Conservation (phyloP, 768 basidiomycete species). For the Russula earlei region DNA sequence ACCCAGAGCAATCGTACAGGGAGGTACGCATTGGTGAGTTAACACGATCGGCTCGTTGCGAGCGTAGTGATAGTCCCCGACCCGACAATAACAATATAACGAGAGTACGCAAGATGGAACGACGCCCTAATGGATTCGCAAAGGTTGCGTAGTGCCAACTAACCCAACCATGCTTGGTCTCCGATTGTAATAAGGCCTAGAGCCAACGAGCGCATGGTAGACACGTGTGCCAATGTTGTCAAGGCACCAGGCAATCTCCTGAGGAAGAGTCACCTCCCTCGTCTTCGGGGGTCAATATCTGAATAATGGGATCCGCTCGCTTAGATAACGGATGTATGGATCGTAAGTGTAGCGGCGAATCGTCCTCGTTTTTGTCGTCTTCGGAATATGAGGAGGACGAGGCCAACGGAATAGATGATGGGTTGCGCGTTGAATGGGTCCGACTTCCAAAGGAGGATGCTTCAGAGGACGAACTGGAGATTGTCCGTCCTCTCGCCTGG, state of each 20-base stretch:
- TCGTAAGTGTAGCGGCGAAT: background rate
- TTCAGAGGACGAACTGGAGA: conserved; percentile 14
- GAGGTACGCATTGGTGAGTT: no score
- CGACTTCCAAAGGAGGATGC: background rate
- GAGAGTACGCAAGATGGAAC: background rate
- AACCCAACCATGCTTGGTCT: no score
- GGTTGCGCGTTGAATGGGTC: background rate
- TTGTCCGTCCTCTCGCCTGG: conserved; percentile 5
- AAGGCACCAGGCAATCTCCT: background rate
- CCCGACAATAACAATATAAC: no score
- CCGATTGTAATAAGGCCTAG: no score
- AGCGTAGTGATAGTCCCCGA: no score
- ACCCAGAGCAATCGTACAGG: no score
- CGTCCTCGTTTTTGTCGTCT: background rate
- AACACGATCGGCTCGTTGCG: no score
- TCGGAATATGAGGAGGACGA: background rate
- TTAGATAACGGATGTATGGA: background rate
- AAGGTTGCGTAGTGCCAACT: background rate
- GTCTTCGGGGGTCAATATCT: background rate
- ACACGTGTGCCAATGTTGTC: background rate
- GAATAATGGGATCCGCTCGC: background rate
- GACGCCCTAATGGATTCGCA: background rate
- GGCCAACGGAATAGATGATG: background rate
- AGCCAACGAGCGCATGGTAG: no score
- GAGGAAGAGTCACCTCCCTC: background rate